A percentile compares a stretch with the other conserved stretches of the same genome.
Evolutionary conservation across 1,284 basidiomycete species (phyloP).

Genomic region (Puccinia horiana): DNA sequence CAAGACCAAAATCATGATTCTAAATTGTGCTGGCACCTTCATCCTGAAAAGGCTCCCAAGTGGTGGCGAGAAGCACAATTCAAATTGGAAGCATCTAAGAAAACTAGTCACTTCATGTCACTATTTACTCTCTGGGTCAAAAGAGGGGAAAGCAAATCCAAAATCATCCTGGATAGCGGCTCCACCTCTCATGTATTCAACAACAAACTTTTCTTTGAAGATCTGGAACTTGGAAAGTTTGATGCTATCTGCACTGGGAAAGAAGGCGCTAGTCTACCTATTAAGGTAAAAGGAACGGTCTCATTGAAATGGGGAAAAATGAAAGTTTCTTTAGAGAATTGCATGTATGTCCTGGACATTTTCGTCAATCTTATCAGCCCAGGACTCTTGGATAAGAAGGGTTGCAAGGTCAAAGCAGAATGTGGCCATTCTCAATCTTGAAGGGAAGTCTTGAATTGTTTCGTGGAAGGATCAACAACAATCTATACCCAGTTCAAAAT

Average conservation of each 20-base stretch:
- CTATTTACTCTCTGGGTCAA: neutral
- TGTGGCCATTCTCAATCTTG: too few relatives aligned
- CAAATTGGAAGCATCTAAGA: neutral
- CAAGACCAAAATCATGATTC: neutral
- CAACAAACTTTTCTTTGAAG: neutral
- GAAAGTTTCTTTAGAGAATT: neutral
- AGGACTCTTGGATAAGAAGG: too few relatives aligned
- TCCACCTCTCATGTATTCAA: neutral
- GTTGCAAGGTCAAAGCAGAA: too few relatives aligned
- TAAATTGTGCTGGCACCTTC: neutral
- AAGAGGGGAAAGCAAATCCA: too few relatives aligned
- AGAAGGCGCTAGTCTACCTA: neutral
- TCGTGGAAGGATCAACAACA: too few relatives aligned
- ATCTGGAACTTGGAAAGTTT: neutral
- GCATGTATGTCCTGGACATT: too few relatives aligned
- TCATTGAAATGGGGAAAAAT: neutral
- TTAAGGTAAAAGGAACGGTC: neutral
- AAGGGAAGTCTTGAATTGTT: too few relatives aligned
- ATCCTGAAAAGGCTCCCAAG: neutral
- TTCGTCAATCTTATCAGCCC: too few relatives aligned
- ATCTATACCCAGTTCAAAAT: too few relatives aligned
- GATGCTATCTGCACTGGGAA: neutral
- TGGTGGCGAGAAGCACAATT: neutral
- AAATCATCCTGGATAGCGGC: too few relatives aligned
- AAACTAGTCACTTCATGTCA: neutral